Conservation (phyloP, 352 stramenopile genomes). For the Globisporangium cystogenes region DNA sequence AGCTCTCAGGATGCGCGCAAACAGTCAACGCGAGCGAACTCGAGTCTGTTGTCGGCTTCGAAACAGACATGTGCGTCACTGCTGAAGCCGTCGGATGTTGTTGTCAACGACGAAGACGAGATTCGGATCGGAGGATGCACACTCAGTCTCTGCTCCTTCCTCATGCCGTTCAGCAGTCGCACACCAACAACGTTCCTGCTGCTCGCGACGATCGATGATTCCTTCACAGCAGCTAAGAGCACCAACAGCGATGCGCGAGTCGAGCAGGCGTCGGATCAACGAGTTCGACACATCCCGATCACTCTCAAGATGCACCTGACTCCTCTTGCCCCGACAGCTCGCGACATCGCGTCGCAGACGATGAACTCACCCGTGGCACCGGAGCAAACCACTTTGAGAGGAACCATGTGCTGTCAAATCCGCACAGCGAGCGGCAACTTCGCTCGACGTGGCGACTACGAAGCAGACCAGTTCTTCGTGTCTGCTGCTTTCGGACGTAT, state of each 20-base stretch:
- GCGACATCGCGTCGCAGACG: not conserved
- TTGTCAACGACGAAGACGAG: not conserved
- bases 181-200: not conserved
- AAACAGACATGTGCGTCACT: not conserved
- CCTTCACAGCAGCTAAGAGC: not conserved
- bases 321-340: not conserved
- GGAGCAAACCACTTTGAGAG: not conserved
- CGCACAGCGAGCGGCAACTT: constrained; percentile 2
- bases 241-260: not conserved
- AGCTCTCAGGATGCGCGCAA: not conserved
- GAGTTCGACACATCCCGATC: constrained; percentile 1
- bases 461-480: constrained; percentile 1
- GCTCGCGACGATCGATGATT: not conserved
- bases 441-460: not conserved
- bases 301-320: constrained; percentile 2
- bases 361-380: not conserved
- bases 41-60: not conserved
- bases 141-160: constrained; percentile 6
- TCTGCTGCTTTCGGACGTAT: not conserved
- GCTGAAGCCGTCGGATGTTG: not conserved
- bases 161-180: not conserved
- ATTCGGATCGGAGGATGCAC: not conserved
- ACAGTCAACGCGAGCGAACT: not conserved
- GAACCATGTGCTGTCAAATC: constrained; percentile 7
- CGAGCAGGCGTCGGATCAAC: not conserved